A percentile compares a stretch with the other conserved stretches of the same genome.
Evolutionary conservation across 2,329 filamentous ascomycete species (phyloP).

Genomic region (Neofusicoccum cordaticola): DNA sequence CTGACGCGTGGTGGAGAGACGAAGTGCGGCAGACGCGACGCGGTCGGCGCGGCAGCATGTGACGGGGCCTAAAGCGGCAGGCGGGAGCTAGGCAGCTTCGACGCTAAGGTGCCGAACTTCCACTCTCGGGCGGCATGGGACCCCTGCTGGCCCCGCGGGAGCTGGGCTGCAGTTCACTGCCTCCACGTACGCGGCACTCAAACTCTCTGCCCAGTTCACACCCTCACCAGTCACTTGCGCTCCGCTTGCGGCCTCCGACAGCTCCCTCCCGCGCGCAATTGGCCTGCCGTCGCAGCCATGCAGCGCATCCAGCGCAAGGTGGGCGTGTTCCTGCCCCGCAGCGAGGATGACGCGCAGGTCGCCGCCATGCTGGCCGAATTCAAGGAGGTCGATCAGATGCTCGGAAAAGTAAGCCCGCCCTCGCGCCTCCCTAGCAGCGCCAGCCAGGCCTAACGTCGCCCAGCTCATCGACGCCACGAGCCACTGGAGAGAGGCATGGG

Average conservation of each 20-base stretch:
- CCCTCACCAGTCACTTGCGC: neutral
- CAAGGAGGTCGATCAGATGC: slow-evolving; percentile 72
- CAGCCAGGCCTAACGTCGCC: neutral
- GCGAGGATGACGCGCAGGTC: slow-evolving; percentile 74
- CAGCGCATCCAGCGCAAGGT: slow-evolving; percentile 72
- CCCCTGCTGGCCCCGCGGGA: slow-evolving; percentile 6
- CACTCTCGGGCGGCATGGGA: slow-evolving; percentile 1
- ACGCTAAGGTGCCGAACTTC: slow-evolving; percentile 8
- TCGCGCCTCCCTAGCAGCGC: neutral
- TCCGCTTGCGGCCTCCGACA: neutral
- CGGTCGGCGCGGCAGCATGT: neutral
- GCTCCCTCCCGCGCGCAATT: slow-evolving; percentile 3
- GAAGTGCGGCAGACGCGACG: neutral
- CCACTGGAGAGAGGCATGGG: slow-evolving; percentile 77
- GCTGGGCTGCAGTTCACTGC: slow-evolving; percentile 7
- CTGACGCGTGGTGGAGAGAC: slow-evolving; percentile 20
- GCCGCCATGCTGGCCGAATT: slow-evolving; percentile 74
- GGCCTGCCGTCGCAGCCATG: slow-evolving; percentile 46
- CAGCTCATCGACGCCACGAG: slow-evolving; percentile 74
- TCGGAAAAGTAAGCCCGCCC: slow-evolving; percentile 59
- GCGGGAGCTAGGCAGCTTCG: neutral
- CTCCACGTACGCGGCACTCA: slow-evolving; percentile 9
- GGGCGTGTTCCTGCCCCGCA: slow-evolving; percentile 67
- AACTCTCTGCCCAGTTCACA: neutral
- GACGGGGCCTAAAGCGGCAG: neutral